A percentile compares a stretch with the other conserved stretches of the same genome.
phyloP scores from a whole-genome alignment of 129 eudicot genomes.

The Scalesia atractyloides region DNA sequence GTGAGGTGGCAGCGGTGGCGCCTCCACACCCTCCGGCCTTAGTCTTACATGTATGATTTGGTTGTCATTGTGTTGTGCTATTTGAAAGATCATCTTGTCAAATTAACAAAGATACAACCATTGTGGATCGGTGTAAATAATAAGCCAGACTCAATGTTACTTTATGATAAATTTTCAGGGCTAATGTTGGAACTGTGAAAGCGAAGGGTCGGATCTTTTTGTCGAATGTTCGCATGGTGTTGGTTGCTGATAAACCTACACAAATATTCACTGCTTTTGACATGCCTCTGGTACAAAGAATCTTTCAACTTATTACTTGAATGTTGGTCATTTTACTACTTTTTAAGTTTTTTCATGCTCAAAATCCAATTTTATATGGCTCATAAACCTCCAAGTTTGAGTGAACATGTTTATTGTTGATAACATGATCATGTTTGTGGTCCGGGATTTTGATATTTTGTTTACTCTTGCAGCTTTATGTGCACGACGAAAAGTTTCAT shows the following conservation, averaged over 20 bases:
- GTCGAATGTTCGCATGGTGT: constrained; percentile 79
- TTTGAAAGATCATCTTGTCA: background rate
- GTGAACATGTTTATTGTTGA: background rate
- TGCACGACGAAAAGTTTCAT: constrained; percentile 67
- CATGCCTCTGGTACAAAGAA: constrained; percentile 68
- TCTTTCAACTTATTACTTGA: constrained; percentile 15
- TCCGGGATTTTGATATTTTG: background rate
- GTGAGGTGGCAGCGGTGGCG: too few relatives aligned
- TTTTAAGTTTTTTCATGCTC: background rate
- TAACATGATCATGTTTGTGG: background rate
- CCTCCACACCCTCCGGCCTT: too few relatives aligned
- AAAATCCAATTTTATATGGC: background rate
- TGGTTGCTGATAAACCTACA: constrained; percentile 79
- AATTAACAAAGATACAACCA: background rate
- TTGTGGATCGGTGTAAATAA: too few relatives aligned
- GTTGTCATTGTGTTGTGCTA: too few relatives aligned
- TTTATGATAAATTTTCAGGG: constrained; percentile 33
- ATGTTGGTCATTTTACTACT: background rate
- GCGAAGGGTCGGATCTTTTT: constrained; percentile 73
- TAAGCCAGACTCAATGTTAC: background rate
- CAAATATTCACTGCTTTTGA: constrained; percentile 65
- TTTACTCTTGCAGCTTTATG: constrained; percentile 56
- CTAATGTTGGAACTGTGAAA: constrained; percentile 54
- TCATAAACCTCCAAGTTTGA: too few relatives aligned
- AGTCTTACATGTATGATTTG: too few relatives aligned